These are phyloP conservation scores for sorghum (Sorghum bicolor) DNA, from an alignment of 176 grass and related monocot species.

Conservation along the genomic window DNA sequence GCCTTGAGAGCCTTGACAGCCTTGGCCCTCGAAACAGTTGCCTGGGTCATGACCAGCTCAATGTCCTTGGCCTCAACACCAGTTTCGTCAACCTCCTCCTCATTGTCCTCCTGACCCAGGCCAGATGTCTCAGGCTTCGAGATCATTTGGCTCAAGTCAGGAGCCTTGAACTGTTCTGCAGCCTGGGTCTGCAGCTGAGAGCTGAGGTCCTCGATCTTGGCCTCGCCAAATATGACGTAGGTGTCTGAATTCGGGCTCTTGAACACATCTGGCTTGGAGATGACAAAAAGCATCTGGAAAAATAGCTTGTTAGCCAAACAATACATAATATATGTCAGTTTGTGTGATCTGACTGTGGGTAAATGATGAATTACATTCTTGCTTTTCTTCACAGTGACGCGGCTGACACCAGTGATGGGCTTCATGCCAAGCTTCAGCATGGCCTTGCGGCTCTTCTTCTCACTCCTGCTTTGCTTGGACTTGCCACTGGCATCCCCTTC, in stretches of 20 bases:
- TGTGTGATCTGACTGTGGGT: neutral
- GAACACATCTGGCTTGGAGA: conserved; percentile 75
- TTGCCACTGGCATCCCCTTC: conserved; percentile 48
- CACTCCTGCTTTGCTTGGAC: conserved; percentile 76
- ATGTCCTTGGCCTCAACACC: conserved; percentile 66
- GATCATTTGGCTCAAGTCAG: conserved; percentile 44
- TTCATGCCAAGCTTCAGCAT: conserved; percentile 89
- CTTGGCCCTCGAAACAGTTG: conserved; percentile 35
- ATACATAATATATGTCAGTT: neutral
- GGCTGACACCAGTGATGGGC: conserved; percentile 52
- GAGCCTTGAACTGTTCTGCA: conserved; percentile 66
- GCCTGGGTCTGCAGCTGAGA: conserved; percentile 72
- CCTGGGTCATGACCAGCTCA: conserved; percentile 72
- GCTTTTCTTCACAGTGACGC: conserved; percentile 68
- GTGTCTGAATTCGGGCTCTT: conserved; percentile 72
- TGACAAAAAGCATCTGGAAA: conserved; percentile 64
- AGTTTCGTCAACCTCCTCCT: conserved; percentile 53
- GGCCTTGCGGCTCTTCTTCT: conserved; percentile 82
- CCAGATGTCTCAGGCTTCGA: conserved; percentile 40
- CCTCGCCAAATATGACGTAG: conserved; percentile 66
- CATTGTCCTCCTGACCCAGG: conserved; percentile 35
- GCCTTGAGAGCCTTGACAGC: conserved; percentile 68
- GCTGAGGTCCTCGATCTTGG: conserved; percentile 69
- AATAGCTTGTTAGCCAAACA: neutral
- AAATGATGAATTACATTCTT: conserved; percentile 54